These are phyloP conservation scores for Clavispora santaluciae DNA, from an alignment of 805 yeast genomes.

Conservation along the genomic window DNA sequence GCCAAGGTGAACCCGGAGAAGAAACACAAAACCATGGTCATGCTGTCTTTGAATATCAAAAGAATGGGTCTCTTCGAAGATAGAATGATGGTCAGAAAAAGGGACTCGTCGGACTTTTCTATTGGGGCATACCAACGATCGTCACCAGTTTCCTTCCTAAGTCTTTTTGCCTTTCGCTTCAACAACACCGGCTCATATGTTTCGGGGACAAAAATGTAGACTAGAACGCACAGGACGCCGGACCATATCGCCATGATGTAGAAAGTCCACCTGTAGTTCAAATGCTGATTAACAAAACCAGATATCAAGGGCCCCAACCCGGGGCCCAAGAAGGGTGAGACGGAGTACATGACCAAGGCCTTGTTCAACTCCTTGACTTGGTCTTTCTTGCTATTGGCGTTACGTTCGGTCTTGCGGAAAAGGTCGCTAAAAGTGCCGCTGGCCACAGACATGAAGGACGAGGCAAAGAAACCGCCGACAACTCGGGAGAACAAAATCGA, in stretches of 20 bases:
- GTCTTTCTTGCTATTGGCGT: conserved; percentile 7
- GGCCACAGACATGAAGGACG: conserved; percentile 27
- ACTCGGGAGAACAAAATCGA: conserved; percentile 24
- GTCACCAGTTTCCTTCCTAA: conserved; percentile 33
- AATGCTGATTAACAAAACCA: conserved; percentile 21
- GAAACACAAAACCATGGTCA: conserved; percentile 25
- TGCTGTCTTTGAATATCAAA: conserved; percentile 22
- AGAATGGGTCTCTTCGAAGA: conserved; percentile 22
- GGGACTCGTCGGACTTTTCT: conserved; percentile 21
- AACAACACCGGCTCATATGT: conserved; percentile 26
- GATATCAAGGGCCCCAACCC: conserved; percentile 26
- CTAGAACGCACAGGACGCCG: conserved; percentile 14
- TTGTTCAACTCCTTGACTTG: conserved; percentile 13
- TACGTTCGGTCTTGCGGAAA: conserved; percentile 13
- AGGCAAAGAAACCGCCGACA: conserved; percentile 24
- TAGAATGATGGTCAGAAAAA: conserved; percentile 15
- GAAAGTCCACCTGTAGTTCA: conserved; percentile 24
- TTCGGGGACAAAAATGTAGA: conserved; percentile 23
- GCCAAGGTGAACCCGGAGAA: conserved; percentile 16
- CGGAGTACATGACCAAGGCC: conserved; percentile 24
- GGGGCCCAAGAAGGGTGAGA: conserved; percentile 28
- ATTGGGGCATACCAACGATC: conserved; percentile 35
- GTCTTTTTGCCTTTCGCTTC: conserved; percentile 20
- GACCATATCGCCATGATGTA: conserved; percentile 24
- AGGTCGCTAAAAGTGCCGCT: conserved; percentile 27